These are phyloP conservation scores for Leccinum truebloodii DNA, from an alignment of 768 basidiomycete species.

Conservation along the genomic window DNA sequence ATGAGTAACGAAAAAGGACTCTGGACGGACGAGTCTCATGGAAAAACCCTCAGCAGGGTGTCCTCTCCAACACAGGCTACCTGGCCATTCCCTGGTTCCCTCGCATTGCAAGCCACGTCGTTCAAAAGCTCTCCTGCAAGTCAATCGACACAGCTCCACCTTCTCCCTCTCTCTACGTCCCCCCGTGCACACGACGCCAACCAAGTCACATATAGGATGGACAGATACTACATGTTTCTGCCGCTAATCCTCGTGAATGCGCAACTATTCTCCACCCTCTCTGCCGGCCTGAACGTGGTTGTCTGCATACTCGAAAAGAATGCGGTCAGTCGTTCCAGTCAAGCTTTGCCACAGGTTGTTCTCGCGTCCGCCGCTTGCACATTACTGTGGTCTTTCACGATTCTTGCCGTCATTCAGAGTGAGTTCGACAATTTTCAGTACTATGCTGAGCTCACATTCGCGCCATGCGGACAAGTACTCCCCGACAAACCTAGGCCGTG, in stretches of 20 bases:
- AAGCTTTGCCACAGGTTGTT: slow-evolving; percentile 11
- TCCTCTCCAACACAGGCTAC: slow-evolving; percentile 34
- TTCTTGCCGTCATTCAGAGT: slow-evolving; percentile 25
- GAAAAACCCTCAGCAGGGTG: slow-evolving; percentile 17
- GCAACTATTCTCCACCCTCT: slow-evolving; percentile 26
- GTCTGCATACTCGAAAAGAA: slow-evolving; percentile 11
- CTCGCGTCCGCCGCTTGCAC: slow-evolving; percentile 23
- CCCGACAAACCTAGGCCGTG: slow-evolving; percentile 12
- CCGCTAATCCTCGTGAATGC: slow-evolving; percentile 18
- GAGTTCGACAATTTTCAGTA: slow-evolving; percentile 6
- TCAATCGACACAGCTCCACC: not conserved
- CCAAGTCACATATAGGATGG: not conserved
- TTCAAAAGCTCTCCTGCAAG: not conserved
- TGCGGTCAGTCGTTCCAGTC: not conserved
- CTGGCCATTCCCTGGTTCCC: slow-evolving; percentile 35
- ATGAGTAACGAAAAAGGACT: slow-evolving; percentile 18
- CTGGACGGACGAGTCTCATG: slow-evolving; percentile 1
- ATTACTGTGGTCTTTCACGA: slow-evolving; percentile 26
- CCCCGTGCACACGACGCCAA: not conserved
- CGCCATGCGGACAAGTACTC: slow-evolving; percentile 20
- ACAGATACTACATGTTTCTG: not conserved
- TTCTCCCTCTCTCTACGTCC: slow-evolving; percentile 7
- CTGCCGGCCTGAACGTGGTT: slow-evolving; percentile 24
- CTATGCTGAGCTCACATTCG: slow-evolving; percentile 4
- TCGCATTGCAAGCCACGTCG: slow-evolving; percentile 16